Base-by-base conservation (phyloP, 163 green algal genomes). In the Scenedesmus sp. region DNA sequence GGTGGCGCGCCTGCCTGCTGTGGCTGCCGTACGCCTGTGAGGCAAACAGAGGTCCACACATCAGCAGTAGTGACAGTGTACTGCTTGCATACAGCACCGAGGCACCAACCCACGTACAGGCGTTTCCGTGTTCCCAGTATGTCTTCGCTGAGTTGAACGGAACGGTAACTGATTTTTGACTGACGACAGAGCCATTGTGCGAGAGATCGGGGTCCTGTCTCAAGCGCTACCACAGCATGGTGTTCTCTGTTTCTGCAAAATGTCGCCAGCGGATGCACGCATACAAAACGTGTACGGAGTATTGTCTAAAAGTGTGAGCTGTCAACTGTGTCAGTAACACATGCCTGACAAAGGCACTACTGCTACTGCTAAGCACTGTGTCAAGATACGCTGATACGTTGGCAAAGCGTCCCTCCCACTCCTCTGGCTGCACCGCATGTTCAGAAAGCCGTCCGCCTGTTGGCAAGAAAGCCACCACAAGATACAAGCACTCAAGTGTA, bases 41-140 rank as follows among this genome's bases (percentile, higher is more conserved):
- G 4, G 70, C 70, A 52, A 79, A 79, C 70, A 79, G 70, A 16
- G 23, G 70, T 52, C 70, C 70, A 52, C 70, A 79, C 70, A 79
- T 79, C 23, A 79, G 70, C 70, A 79, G 70, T 79, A 79, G 70
- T 79, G 70, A 79, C 70, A 79, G 66, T 79, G 70, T 79, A 79
- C 70, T 79, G 70, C 70, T 79, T 79, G 70, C 70, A 79, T 79
- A 23, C 34, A 46, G 34, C 34, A 46, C 34, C 23, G 70, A 52
- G 46, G 70, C 70, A 79, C 0, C 23, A 79, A 7, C 6, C 23
- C 1, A 52, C 70, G 70, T 79, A 79, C 23, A 46, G 6, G 70
- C 46, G 70, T 5, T 6, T 52, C 46, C 4, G 70, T 23, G 23
- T 23, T 52, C 3, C 5, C 46, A 10, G 23, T 52, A 79, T 23